Conservation (phyloP, 2,329 filamentous ascomycete species). For the Colletotrichum sidae region DNA sequence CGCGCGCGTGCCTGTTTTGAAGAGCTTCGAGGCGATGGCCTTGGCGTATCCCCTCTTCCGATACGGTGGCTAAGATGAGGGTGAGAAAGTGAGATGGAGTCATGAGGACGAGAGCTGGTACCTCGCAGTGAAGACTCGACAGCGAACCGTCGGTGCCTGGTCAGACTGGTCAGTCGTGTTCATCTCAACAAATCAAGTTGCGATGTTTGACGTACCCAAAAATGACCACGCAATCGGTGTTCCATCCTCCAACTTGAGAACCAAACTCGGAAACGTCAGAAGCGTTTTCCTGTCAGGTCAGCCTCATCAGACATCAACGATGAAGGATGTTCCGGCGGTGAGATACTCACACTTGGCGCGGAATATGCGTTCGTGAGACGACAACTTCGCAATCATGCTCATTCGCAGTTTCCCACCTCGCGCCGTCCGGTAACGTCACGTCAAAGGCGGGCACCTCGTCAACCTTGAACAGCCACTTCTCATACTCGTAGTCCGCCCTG, state of each 20-base stretch:
- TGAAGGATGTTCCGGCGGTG: too few species aligned
- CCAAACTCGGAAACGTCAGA: slow-evolving; percentile 57
- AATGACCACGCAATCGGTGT: slow-evolving; percentile 75
- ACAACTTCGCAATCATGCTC: slow-evolving; percentile 68
- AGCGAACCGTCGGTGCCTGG: slow-evolving; percentile 71
- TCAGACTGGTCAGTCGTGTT: not conserved
- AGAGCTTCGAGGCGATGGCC: slow-evolving; percentile 67
- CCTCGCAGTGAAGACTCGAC: slow-evolving; percentile 70
- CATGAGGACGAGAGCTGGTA: slow-evolving; percentile 34
- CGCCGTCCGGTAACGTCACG: slow-evolving; percentile 53
- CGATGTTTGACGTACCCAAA: slow-evolving; percentile 49
- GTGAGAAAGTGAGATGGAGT: not conserved
- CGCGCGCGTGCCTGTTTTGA: slow-evolving; percentile 60
- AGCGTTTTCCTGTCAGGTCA: slow-evolving; percentile 52
- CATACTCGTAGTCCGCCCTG: slow-evolving; percentile 49
- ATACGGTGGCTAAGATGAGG: slow-evolving; percentile 49
- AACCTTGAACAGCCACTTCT: slow-evolving; percentile 70
- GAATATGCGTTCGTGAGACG: slow-evolving; percentile 65
- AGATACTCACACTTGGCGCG: slow-evolving; percentile 58
- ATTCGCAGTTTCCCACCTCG: slow-evolving; percentile 67
- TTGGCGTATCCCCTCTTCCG: slow-evolving; percentile 74
- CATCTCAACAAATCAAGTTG: not conserved
- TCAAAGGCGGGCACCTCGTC: slow-evolving; percentile 54
- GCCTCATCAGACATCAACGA: not conserved
- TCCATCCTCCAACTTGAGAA: slow-evolving; percentile 58